Evolutionary conservation across 257 asterid genomes (phyloP), one percentile per base, ranked within the genome.

Genomic region (Nicotiana attenuata): DNA sequence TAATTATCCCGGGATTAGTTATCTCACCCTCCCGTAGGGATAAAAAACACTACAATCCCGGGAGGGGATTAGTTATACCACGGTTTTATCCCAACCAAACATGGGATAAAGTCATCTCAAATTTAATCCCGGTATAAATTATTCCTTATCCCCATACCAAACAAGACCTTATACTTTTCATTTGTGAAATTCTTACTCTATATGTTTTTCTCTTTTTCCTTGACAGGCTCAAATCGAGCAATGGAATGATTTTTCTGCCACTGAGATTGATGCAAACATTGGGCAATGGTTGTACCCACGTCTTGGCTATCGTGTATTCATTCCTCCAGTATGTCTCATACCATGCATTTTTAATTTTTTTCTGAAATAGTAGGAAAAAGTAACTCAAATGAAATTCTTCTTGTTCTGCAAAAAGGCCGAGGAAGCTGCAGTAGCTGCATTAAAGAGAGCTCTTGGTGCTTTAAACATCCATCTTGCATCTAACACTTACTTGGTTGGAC

Each of bases 401-500:
- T 31, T 47, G 16, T 84, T 29, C 19, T 8, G 60, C 57, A 67
- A 38, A n/a, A 3, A 95, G 99, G 92, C 88, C 24, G 99, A 95
- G 89, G 99, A 95, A 83, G 87, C 81, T 80, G 89, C 92, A 66
- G 87, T 95, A 78, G 78, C 92, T 77, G 45, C 86, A 9, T 57
- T 95, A 65, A 95, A 95, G 92, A 90, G 99, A 82, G 83, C 93
- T 15, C 81, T 93, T 7, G 91, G 69, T 61, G 97, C 98, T 50
- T 88, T 95, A 89, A 95, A 92, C 84, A 87, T 90, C 79, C 88
- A 95, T 81, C 97, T 95, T 41, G 89, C 97, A 24, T 88, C 95
- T 5, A 88, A 86, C 81, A 95, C 99, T 55, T 95, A 88, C 85
- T 90, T 93, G 89, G 99, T 95, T 77, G 99, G 99, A 19, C 89